These are phyloP conservation scores for Phialocephala subalpina DNA, from an alignment of 2,329 filamentous ascomycete genomes.

Conservation along the genomic window DNA sequence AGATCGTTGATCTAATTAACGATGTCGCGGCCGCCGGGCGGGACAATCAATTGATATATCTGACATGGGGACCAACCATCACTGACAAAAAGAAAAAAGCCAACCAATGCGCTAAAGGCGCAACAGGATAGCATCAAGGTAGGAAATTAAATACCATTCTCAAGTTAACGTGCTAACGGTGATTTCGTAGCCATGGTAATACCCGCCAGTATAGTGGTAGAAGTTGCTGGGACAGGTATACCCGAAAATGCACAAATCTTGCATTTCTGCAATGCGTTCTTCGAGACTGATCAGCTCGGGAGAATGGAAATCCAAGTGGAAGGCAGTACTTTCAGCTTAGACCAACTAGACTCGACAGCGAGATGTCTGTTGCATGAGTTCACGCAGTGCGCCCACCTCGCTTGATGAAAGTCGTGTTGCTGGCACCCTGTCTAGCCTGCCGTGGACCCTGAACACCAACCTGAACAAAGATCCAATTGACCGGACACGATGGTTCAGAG, in stretches of 20 bases:
- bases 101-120: too few relatives aligned
- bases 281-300: neutral
- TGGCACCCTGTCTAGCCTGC: neutral
- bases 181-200: constrained; percentile 7
- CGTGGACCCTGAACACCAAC: constrained; percentile 4
- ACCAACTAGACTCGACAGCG: constrained; percentile 4
- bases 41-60: too few relatives aligned
- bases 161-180: too few relatives aligned
- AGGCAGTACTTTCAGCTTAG: neutral
- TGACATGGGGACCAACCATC: too few relatives aligned
- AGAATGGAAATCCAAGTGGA: neutral
- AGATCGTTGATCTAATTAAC: too few relatives aligned
- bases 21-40: too few relatives aligned
- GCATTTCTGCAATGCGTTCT: neutral
- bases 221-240: neutral
- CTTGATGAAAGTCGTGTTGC: neutral
- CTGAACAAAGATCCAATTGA: neutral
- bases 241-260: neutral
- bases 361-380: constrained; percentile 4
- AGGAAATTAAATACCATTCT: too few relatives aligned
- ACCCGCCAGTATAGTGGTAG: neutral
- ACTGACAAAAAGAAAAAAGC: too few relatives aligned
- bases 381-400: neutral
- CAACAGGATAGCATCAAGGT: too few relatives aligned
- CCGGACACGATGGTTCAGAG: neutral